Conservation (phyloP, 2,329 filamentous ascomycete species). For the Sclerotiophoma versabilis region DNA sequence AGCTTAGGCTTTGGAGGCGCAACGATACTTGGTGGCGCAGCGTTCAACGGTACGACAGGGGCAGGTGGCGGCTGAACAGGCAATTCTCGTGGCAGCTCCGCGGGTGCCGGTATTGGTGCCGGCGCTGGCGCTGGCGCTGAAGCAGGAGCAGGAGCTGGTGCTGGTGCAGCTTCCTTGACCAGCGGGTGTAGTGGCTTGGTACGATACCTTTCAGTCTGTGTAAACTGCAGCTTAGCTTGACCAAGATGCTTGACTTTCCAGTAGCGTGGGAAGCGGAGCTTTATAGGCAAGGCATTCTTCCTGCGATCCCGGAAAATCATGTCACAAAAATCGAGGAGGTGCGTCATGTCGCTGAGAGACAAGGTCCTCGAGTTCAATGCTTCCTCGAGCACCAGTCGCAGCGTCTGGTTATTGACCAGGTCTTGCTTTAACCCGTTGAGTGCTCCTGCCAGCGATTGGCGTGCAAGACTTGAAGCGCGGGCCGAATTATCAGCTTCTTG, state of each 20-base stretch:
- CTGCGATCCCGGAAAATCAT: conserved; percentile 60
- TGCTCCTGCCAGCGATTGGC: conserved; percentile 66
- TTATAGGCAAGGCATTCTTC: conserved; percentile 58
- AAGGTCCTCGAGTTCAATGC: conserved; percentile 61
- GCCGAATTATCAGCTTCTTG: conserved; percentile 53
- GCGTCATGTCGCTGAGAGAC: conserved; percentile 61
- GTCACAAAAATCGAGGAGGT: conserved; percentile 64
- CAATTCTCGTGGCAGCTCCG: not conserved
- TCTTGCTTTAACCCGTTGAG: conserved; percentile 63
- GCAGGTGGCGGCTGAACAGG: conserved; percentile 2
- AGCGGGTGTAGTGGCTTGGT: conserved; percentile 22
- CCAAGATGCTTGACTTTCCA: conserved; percentile 63
- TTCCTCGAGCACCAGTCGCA: conserved; percentile 64
- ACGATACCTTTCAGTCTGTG: conserved; percentile 32
- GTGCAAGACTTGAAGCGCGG: conserved; percentile 61
- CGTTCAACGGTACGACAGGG: not conserved
- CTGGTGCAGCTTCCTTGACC: conserved; percentile 7
- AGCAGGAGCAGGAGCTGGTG: not conserved
- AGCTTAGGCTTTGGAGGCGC: conserved; percentile 25
- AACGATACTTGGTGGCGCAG: not conserved
- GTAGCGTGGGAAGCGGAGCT: conserved; percentile 62
- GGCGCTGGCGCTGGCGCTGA: not conserved
- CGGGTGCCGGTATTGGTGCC: conserved; percentile 7
- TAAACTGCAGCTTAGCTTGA: conserved; percentile 50
- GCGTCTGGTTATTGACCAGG: conserved; percentile 55